Evolutionary conservation across 495 filamentous ascomycete genomes (phyloP), one percentile per base, ranked within the genome.

Genomic region (Barbatosphaeria neglecta): DNA sequence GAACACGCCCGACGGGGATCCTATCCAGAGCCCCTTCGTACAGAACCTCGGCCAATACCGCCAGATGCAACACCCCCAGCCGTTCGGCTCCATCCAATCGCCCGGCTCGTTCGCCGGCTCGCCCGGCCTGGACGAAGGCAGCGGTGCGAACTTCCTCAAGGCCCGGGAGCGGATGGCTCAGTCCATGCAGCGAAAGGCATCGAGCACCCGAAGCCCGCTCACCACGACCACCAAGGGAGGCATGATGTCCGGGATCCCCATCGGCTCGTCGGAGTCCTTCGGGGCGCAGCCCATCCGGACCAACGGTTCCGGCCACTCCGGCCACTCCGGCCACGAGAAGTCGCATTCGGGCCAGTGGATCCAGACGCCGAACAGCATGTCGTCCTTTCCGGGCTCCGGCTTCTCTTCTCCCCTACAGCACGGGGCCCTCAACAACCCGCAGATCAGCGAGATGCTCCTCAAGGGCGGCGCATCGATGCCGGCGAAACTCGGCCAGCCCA

Each of bases 1-100:
- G 22, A 83, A 82, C 53, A 94, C 87, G 3, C 89, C 88, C 7
- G 89, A 95, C 40, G 86, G 86, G 19, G 81, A 83, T 39, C 87
- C 88, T 4, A 89, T 93, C 49, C 82, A 87, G 53, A 93, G 87
- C 56, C 89, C 89, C 0, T 95, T 89, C 52, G 73, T 83, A 22
- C 77, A 86, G 41, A 81, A 76, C 55, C 90, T 87, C 65, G 71
- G 76, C 11, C 84, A 86, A 50, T 87, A 82, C 57, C 72, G 75
- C 22, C 70, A 70, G 33, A 78, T 85, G 68, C 80, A 75, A 43
- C 65, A 72, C 46, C 70, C 74, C 15, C 67, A 77, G 20, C 60
- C 70, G n/a, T 76, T 74, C 48, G 63, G 61, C 44, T 69, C 73
- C 10, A 56, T 77, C 3, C 71, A 76, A 24, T 75, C 73, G 11